Evolutionary conservation across 192 early-diverging fungal species (phyloP).

Genomic region (Linnemannia elongata): DNA sequence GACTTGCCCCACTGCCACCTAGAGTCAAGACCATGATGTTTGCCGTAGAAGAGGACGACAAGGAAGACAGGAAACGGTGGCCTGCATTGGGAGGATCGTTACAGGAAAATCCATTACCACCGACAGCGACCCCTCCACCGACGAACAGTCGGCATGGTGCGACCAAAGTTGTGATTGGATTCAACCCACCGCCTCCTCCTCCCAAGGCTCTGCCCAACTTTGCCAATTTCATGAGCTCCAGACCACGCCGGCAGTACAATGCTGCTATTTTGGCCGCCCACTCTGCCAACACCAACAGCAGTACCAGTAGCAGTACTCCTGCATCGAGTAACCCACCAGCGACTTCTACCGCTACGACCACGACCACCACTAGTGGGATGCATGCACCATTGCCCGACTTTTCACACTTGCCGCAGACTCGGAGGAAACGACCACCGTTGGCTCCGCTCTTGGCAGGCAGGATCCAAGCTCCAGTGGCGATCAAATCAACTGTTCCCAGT

Average conservation of each 20-base stretch:
- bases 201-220: constrained; percentile 20
- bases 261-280: constrained; percentile 12
- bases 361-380: not conserved
- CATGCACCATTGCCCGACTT: constrained; percentile 8
- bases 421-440: constrained; percentile 4
- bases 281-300: not conserved
- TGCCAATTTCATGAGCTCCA: constrained; percentile 8
- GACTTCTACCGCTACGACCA: not conserved
- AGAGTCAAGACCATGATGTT: constrained; percentile 8
- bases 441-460: constrained; percentile 2
- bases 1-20: constrained; percentile 33
- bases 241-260: constrained; percentile 16
- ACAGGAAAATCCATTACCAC: not conserved
- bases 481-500: not conserved
- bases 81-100: not conserved
- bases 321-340: not conserved
- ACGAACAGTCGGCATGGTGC: not conserved
- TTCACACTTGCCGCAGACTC: constrained; percentile 19
- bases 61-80: not conserved
- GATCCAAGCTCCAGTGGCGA: not conserved
- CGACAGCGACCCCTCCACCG: not conserved
- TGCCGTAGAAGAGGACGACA: constrained; percentile 12
- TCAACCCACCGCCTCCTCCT: constrained; percentile 18
- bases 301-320: not conserved
- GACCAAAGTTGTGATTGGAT: constrained; percentile 9